Percentiles rank a stretch among this genome's conserved stretches.
phyloP scores from a whole-genome alignment of 2,329 filamentous ascomycete genomes.

The Zalaria sp. region DNA sequence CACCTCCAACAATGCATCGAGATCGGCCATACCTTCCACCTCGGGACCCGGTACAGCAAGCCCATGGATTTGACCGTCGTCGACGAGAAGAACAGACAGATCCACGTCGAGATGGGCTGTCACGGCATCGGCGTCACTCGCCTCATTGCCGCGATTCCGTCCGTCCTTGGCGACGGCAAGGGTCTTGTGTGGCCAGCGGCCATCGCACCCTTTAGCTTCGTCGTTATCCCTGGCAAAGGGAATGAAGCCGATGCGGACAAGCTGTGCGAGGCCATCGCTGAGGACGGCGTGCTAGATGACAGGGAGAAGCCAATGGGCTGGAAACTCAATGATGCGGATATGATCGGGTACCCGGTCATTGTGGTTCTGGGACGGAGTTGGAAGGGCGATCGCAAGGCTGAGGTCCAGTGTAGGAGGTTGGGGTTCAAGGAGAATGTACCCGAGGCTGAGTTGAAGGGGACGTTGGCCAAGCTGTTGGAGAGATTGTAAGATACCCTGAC shows the following conservation, averaged over 20 bases:
- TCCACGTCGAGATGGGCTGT: constrained; percentile 82
- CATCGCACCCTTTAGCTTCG: constrained; percentile 72
- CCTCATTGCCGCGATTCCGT: constrained; percentile 74
- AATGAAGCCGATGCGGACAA: constrained; percentile 5
- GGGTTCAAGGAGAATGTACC: constrained; percentile 46
- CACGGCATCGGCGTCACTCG: constrained; percentile 90
- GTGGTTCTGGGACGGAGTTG: constrained; percentile 65
- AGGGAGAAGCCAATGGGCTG: constrained; percentile 51
- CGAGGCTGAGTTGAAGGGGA: constrained; percentile 32
- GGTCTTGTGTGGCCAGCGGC: constrained; percentile 79
- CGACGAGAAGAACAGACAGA: constrained; percentile 21
- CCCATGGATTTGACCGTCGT: constrained; percentile 53
- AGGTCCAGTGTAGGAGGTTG: constrained; percentile 66
- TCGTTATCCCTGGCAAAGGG: constrained; percentile 40
- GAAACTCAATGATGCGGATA: constrained; percentile 83
- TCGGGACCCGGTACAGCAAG: constrained; percentile 75
- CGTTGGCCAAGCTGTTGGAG: constrained; percentile 34
- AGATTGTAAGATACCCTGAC: constrained; percentile 28
- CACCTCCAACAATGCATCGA: constrained; percentile 64
- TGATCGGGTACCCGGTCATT: constrained; percentile 76
- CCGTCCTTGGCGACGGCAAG: constrained; percentile 53
- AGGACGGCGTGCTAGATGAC: constrained; percentile 52
- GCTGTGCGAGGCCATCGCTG: background rate
- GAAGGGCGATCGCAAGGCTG: constrained; percentile 43
- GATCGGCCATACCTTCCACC: constrained; percentile 86